Percentiles rank a stretch among this genome's conserved stretches.
phyloP scores from a whole-genome alignment of 1,284 basidiomycete genomes.

The Pseudozyma sp. region DNA sequence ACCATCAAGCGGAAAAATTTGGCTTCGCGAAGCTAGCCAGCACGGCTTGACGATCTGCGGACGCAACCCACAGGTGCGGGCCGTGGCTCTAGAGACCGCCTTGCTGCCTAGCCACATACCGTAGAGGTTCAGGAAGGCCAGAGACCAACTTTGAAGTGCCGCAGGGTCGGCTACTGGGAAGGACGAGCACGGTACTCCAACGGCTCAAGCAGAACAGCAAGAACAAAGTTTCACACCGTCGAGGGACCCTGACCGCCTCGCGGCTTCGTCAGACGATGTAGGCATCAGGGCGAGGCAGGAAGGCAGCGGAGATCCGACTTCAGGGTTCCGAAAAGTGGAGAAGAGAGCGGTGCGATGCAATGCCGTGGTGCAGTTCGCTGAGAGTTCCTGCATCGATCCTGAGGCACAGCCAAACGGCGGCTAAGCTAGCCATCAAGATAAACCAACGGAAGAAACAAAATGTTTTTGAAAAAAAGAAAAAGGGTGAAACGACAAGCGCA shows the following conservation, averaged over 20 bases:
- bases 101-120: no score
- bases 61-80: no score
- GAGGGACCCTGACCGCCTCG: not conserved
- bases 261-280: not conserved
- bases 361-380: not conserved
- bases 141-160: conserved; percentile 10
- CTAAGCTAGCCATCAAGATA: not conserved
- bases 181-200: not conserved
- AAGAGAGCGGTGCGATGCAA: not conserved
- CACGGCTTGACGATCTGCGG: not conserved
- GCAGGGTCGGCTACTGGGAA: conserved; percentile 13
- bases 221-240: not conserved
- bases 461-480: no score
- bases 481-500: no score
- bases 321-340: conserved; percentile 2
- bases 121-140: no score
- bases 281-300: not conserved
- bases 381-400: conserved; percentile 10
- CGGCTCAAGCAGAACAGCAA: not conserved
- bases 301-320: not conserved
- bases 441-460: no score
- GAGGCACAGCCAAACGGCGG: not conserved
- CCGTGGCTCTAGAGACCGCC: no score
- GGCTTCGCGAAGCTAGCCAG: conserved; percentile 1
- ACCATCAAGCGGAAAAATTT: not conserved